Conservation (phyloP, 495 filamentous ascomycete genomes). For the Trichoderma virens region DNA sequence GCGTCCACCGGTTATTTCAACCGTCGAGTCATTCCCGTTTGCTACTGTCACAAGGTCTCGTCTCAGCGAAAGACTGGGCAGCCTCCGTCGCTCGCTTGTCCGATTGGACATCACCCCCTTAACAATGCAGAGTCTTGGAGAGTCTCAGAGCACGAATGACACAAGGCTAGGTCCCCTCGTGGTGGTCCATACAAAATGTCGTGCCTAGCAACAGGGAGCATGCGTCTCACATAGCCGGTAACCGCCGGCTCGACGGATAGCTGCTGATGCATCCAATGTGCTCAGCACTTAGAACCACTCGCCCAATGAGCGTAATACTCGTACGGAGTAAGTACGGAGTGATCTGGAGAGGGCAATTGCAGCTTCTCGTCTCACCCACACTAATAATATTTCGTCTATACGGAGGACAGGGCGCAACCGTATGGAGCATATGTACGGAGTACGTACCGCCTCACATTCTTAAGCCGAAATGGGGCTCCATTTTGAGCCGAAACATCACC, state of each 20-base stretch:
- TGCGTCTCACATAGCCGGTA: background rate
- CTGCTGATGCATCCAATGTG: no score
- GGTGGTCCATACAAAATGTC: background rate
- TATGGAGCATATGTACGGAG: no score
- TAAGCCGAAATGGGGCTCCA: conserved; percentile 2
- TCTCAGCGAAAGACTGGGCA: background rate
- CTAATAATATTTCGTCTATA: background rate
- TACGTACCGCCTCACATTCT: background rate
- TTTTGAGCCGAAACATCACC: conserved; percentile 7
- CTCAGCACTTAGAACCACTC: no score
- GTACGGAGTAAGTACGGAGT: background rate
- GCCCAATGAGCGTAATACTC: background rate
- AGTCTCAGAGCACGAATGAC: background rate
- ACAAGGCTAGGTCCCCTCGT: background rate
- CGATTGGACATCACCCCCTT: background rate
- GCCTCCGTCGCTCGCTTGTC: background rate
- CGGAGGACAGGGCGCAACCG: background rate
- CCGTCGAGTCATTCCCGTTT: background rate
- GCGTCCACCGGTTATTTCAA: background rate
- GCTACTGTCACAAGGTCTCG: background rate
- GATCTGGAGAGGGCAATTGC: background rate
- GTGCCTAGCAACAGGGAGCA: background rate
- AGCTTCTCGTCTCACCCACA: background rate
- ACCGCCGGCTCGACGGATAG: background rate
- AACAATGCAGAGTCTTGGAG: background rate